These are phyloP conservation scores for Gaertneriomyces sp. DNA, from an alignment of 192 early-diverging fungal genomes.

Conservation along the genomic window DNA sequence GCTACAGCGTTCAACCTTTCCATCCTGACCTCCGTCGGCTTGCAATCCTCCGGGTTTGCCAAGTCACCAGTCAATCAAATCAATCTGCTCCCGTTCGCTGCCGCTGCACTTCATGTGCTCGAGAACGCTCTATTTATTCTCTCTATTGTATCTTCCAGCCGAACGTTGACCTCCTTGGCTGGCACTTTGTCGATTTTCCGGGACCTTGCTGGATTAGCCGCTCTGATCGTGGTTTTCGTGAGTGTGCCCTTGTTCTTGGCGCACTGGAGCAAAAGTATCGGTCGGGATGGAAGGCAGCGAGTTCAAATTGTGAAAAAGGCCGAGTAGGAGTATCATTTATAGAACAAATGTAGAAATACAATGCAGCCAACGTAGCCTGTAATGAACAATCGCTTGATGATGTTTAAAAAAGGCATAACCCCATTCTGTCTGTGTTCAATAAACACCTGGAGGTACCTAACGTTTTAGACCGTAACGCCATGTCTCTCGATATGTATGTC, in stretches of 20 bases:
- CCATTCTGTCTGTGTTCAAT: too few relatives aligned
- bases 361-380: too few relatives aligned
- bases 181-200: conserved; percentile 8
- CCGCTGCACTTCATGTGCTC: conserved; percentile 14
- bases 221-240: conserved; percentile 7
- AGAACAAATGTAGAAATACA: too few relatives aligned
- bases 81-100: conserved; percentile 24
- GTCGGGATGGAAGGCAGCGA: conserved; percentile 19
- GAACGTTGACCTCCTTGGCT: conserved; percentile 7
- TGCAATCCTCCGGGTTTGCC: conserved; percentile 13
- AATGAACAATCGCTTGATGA: too few relatives aligned
- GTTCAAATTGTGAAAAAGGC: conserved; percentile 4
- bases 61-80: not conserved
- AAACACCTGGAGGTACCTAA: too few relatives aligned
- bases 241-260: conserved; percentile 13
- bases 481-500: too few relatives aligned
- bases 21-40: conserved; percentile 16
- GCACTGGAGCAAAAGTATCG: conserved; percentile 20
- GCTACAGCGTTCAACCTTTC: conserved; percentile 20
- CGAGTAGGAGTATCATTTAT: not conserved
- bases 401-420: too few relatives aligned
- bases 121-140: conserved; percentile 23
- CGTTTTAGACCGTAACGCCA: too few relatives aligned
- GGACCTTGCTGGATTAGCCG: conserved; percentile 13
- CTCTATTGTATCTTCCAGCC: not conserved